A percentile compares a stretch with the other conserved stretches of the same genome.
Conservation (phyloP, 140 eudicot species). For the Oenanthe javanica region DNA sequence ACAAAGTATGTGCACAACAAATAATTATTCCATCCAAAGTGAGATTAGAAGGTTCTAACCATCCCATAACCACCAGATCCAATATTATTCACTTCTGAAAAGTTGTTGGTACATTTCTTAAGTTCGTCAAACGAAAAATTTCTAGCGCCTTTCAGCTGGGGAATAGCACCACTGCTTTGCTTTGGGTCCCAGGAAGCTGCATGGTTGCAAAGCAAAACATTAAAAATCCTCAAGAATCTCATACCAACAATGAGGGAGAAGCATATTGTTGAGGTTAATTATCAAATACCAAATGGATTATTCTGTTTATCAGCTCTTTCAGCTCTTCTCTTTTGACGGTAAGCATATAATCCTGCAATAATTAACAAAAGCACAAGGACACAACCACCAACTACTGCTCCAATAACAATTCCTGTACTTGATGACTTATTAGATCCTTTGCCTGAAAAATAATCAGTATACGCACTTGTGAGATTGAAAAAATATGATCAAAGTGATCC, state of each 20-base stretch:
- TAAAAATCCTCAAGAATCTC: not conserved
- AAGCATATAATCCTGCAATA: constrained; percentile 53
- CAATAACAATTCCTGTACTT: constrained; percentile 31
- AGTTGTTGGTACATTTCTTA: constrained; percentile 56
- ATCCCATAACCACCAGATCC: constrained; percentile 90
- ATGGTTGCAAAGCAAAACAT: constrained; percentile 7
- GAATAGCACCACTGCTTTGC: constrained; percentile 41
- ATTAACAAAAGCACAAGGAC: constrained; percentile 36
- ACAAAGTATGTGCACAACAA: not conserved
- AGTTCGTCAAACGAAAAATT: constrained; percentile 73
- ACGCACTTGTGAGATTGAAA: not conserved
- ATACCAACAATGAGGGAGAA: not conserved
- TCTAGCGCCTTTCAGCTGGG: constrained; percentile 65
- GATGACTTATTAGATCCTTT: constrained; percentile 25
- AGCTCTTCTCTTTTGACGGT: constrained; percentile 48
- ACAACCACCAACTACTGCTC: constrained; percentile 40
- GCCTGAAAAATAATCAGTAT: constrained; percentile 7
- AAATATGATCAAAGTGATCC: not conserved
- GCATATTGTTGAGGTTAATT: not conserved
- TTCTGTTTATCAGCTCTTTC: constrained; percentile 35
- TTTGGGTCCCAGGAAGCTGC: constrained; percentile 69
- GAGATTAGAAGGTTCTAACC: constrained; percentile 30
- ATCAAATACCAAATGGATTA: constrained; percentile 48
- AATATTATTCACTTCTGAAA: constrained; percentile 45
- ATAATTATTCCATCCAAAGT: not conserved